Evolutionary conservation across 495 filamentous ascomycete genomes (phyloP).

Genomic region (Aspergillus cristatus): DNA sequence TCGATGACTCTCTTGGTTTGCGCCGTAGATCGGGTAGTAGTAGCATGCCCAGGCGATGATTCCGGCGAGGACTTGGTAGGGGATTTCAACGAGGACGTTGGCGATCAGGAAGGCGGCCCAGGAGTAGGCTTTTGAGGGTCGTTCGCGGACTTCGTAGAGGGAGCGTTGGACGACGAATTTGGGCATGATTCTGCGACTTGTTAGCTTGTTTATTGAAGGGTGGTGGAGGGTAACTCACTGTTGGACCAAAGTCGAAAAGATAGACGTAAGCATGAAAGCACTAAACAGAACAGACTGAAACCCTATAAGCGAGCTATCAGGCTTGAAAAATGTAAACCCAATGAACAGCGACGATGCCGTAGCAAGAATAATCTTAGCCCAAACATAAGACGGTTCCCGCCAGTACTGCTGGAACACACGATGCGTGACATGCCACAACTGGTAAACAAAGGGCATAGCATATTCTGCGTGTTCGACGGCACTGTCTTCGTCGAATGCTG

Average conservation of each 20-base stretch:
- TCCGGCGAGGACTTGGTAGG: constrained; percentile 54
- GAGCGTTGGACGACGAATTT: constrained; percentile 57
- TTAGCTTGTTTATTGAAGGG: not conserved
- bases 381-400: constrained; percentile 50
- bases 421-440: constrained; percentile 40
- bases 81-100: constrained; percentile 64
- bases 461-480: constrained; percentile 26
- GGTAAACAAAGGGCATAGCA: constrained; percentile 43
- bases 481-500: constrained; percentile 10
- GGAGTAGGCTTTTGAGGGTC: constrained; percentile 58
- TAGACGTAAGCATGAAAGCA: constrained; percentile 72
- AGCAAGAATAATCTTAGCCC: constrained; percentile 44
- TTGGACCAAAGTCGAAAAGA: constrained; percentile 63
- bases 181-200: constrained; percentile 57
- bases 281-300: constrained; percentile 79
- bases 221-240: constrained; percentile 17
- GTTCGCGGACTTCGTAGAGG: constrained; percentile 62
- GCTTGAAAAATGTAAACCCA: constrained; percentile 78
- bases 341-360: constrained; percentile 58
- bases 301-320: constrained; percentile 60
- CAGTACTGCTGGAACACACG: constrained; percentile 47
- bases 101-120: constrained; percentile 64
- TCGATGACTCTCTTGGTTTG: constrained; percentile 26
- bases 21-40: constrained; percentile 47
- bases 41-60: constrained; percentile 52